phyloP scores from a whole-genome alignment of 106 monocot genomes.

The Cymbidium sinense region DNA sequence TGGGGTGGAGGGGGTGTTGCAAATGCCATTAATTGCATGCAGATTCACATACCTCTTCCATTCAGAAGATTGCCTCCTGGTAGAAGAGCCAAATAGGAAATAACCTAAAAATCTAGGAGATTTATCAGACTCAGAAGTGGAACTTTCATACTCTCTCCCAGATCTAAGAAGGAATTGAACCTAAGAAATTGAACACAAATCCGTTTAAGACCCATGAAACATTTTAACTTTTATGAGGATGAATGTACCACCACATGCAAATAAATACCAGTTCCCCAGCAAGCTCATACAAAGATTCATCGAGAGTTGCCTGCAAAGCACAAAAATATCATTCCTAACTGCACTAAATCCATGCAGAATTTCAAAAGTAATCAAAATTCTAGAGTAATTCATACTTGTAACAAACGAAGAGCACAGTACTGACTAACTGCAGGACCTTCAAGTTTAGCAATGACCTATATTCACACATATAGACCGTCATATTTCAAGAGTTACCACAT shows the following conservation, averaged over 20 bases:
- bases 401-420: slow-evolving; percentile 93
- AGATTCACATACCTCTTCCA: slow-evolving; percentile 53
- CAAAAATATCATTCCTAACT: slow-evolving; percentile 1
- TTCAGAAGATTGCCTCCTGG: slow-evolving; percentile 63
- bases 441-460: slow-evolving; percentile 95
- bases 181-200: slow-evolving; percentile 30
- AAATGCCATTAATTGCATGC: not conserved
- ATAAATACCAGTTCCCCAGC: slow-evolving; percentile 93
- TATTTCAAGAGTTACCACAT: too few species aligned
- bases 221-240: slow-evolving; percentile 1
- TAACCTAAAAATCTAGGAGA: slow-evolving; percentile 93
- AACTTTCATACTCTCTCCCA: slow-evolving; percentile 90
- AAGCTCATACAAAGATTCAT: slow-evolving; percentile 96
- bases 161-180: slow-evolving; percentile 93
- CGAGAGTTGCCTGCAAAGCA: slow-evolving; percentile 78
- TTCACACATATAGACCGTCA: slow-evolving; percentile 5
- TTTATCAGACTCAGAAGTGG: slow-evolving; percentile 58
- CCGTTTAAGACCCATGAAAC: not conserved
- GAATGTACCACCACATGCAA: slow-evolving; percentile 14
- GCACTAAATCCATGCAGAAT: not conserved
- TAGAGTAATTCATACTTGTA: slow-evolving; percentile 56
- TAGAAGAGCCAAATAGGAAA: slow-evolving; percentile 70
- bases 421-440: slow-evolving; percentile 99
- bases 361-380: not conserved
- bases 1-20: too few species aligned